Conservation (phyloP, 2,329 filamentous ascomycete genomes). For the Monosporascus sp. region DNA sequence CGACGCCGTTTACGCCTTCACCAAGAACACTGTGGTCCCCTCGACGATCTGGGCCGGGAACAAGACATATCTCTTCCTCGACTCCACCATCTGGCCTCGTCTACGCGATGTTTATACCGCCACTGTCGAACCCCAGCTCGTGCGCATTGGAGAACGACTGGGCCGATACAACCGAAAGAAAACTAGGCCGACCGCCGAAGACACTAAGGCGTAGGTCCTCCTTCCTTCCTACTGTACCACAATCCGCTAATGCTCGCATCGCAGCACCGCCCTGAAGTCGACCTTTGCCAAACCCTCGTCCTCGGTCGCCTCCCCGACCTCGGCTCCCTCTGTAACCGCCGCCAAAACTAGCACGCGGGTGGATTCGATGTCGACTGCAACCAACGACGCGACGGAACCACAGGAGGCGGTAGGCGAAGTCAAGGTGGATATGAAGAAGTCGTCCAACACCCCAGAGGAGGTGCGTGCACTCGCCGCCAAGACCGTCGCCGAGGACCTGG, state of each 20-base stretch:
- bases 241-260: slow-evolving; percentile 5
- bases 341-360: slow-evolving; percentile 17
- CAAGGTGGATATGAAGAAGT: slow-evolving; percentile 20
- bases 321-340: slow-evolving; percentile 13
- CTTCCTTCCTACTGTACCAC: neutral
- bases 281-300: slow-evolving; percentile 33
- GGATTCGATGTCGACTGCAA: slow-evolving; percentile 10
- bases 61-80: slow-evolving; percentile 64
- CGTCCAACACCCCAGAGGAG: slow-evolving; percentile 44
- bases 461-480: slow-evolving; percentile 54
- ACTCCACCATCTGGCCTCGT: slow-evolving; percentile 75
- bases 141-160: slow-evolving; percentile 85
- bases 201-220: slow-evolving; percentile 26
- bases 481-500: slow-evolving; percentile 71
- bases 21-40: slow-evolving; percentile 66
- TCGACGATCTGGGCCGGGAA: slow-evolving; percentile 66
- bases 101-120: slow-evolving; percentile 76
- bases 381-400: slow-evolving; percentile 14
- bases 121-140: slow-evolving; percentile 91
- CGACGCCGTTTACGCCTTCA: slow-evolving; percentile 58
- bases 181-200: slow-evolving; percentile 29
- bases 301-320: slow-evolving; percentile 20
- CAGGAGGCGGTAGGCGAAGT: slow-evolving; percentile 15
- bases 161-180: slow-evolving; percentile 62
- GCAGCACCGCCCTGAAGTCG: slow-evolving; percentile 26